Evolutionary conservation across 2,329 filamentous ascomycete species (phyloP).

Genomic region (Ascochyta fabae): DNA sequence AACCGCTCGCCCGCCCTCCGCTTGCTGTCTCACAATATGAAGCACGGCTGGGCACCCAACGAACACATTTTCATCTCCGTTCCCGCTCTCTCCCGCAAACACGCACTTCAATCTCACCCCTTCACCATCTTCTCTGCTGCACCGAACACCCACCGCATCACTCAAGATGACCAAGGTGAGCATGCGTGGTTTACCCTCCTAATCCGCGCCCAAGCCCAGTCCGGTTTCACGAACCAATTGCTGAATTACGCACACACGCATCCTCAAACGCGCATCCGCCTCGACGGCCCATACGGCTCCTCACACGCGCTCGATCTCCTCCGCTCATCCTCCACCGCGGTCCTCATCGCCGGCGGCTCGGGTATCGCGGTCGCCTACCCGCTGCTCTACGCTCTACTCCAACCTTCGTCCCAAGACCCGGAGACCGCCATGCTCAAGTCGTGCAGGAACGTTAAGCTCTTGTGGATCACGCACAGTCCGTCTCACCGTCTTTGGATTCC

Average conservation of each 20-base stretch:
- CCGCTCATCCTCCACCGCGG: slow-evolving; percentile 55
- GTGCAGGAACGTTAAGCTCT: slow-evolving; percentile 54
- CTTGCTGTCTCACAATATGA: slow-evolving; percentile 46
- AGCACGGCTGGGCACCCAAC: slow-evolving; percentile 64
- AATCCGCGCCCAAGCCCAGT: slow-evolving; percentile 60
- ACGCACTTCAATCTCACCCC: slow-evolving; percentile 67
- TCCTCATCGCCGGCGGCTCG: slow-evolving; percentile 68
- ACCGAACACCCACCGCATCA: slow-evolving; percentile 46
- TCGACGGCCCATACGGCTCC: slow-evolving; percentile 72
- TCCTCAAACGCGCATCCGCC: slow-evolving; percentile 54
- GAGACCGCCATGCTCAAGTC: slow-evolving; percentile 19
- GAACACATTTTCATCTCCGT: slow-evolving; percentile 70
- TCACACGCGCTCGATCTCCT: slow-evolving; percentile 62
- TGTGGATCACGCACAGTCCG: slow-evolving; percentile 65
- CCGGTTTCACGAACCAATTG: slow-evolving; percentile 65
- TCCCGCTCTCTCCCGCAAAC: slow-evolving; percentile 59
- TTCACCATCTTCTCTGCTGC: slow-evolving; percentile 71
- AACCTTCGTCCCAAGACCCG: slow-evolving; percentile 18
- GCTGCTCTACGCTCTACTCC: slow-evolving; percentile 60
- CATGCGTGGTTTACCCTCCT: slow-evolving; percentile 64
- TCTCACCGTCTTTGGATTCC: slow-evolving; percentile 64
- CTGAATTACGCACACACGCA: slow-evolving; percentile 58
- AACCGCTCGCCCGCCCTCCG: slow-evolving; percentile 12
- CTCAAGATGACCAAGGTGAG: slow-evolving; percentile 23
- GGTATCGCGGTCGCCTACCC: slow-evolving; percentile 71